Evolutionary conservation across 371 early-diverging fungal genomes (phyloP), one percentile per base, ranked within the genome.

Genomic region (Circinella minor): DNA sequence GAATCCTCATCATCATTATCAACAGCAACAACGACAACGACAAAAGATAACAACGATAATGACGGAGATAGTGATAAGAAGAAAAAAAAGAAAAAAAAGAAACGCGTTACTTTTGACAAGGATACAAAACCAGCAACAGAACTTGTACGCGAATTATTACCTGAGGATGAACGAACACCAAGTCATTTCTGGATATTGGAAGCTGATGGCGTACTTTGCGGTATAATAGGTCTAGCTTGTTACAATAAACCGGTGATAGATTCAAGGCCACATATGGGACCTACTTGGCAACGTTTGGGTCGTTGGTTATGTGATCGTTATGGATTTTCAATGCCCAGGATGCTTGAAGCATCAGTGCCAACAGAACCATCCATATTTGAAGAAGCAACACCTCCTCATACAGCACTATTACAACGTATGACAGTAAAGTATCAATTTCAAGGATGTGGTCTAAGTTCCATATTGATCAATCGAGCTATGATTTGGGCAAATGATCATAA

Each of bases 171-270:
- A 47, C 77, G 71, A 15, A 74, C 76, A 3, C 73, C 77, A 15
- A 79, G 82, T 36, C 80, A 81, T 62, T 82, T 85, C 60, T 85
- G 85, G 85, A 81, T 85, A 1, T 71, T 85, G 7, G 61, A 73
- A 7, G 61, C 80, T 69, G 79, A 82, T 51, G 73, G 74, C 49
- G 61, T 68, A 37, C 67, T 72, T 3, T 79, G 78, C 68, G 85
- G 81, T 20, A 82, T 81, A 69, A 71, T 85, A n/a, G 85, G 78
- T 13, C 60, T 83, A 34, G 71, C 72, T 3, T 68, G 70, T 39
- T 60, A 64, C 36, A 62, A 62, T 36, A 67, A 77, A 51, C 71
- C 68, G 11, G 68, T 76, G 10, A n/a, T 61, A 9, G 82, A 81
- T 65, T 54, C 65, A 61, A 69, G 82, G 10, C 62, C 49, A 1